Evolutionary conservation across 2,329 filamentous ascomycete genomes (phyloP), one percentile per base, ranked within the genome.

Genomic region (Cladobotryum mycophilum): DNA sequence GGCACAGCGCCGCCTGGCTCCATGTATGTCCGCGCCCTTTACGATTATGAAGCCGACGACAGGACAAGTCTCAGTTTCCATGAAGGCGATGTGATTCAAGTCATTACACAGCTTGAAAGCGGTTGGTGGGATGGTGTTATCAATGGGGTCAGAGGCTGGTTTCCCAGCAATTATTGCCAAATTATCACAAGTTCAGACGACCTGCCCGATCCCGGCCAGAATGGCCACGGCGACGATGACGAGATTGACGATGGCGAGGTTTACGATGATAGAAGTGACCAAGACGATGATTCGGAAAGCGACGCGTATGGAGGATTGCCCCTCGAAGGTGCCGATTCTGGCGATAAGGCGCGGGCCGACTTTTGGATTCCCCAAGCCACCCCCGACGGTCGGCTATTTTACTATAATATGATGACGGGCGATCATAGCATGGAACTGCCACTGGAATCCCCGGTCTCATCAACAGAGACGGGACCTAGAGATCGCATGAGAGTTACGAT

Each of bases 81-180:
- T 62, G 88, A 95, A 68, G 93, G 93, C 64, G 93, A 99, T 71
- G 84, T 97, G 59, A 99, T 99, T 62, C 92, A 97, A 72, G 93
- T 99, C 61, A 92, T 99, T 62, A 99, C 93, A 48, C 92, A 96
- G 72, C 79, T 97, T 51, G 93, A 99, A 70, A 97, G 91, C 63
- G 93, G 93, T 51, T 99, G 93, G 93, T 99, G 93, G 93, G 93
- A 99, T 72, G 93, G 93, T 45, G 89, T 99, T 50, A 96, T 99
- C 67, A 93, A 96, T 64, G 89, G 91, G 53, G 88, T 96, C 60
- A 85, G 93, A 66, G 93, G 93, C 67, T 99, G 93, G 93, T 99
- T 99, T 68, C 93, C 93, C 36, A 97, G 92, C 76, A 99, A 99
- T 70, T 99, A 99, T 73, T 97, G 93, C 73, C 85, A 89, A 58